These are phyloP conservation scores for Ogataea zsoltii DNA, from an alignment of 805 yeast genomes.

Conservation along the genomic window DNA sequence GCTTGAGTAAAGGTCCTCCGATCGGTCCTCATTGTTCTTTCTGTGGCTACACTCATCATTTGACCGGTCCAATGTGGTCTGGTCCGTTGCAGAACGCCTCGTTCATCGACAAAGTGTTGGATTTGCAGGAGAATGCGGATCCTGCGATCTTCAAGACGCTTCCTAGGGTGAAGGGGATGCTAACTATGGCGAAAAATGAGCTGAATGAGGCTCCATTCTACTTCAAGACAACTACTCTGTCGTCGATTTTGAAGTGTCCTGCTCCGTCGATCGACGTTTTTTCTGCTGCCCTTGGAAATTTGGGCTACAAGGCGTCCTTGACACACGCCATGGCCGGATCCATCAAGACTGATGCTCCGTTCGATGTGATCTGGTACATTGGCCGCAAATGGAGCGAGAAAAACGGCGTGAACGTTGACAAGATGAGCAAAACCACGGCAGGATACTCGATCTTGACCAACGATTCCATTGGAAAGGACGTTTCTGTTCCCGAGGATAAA, in stretches of 20 bases:
- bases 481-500: constrained; percentile 32
- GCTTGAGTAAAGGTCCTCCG: constrained; percentile 65
- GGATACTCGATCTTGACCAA: constrained; percentile 59
- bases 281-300: constrained; percentile 78
- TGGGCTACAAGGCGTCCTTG: constrained; percentile 79
- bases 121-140: constrained; percentile 49
- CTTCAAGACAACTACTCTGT: constrained; percentile 73
- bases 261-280: constrained; percentile 77
- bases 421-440: constrained; percentile 49
- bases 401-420: constrained; percentile 41
- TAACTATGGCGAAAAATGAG: constrained; percentile 78
- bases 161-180: constrained; percentile 89
- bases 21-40: constrained; percentile 61
- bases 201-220: constrained; percentile 69
- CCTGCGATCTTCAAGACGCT: constrained; percentile 70
- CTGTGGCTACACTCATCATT: constrained; percentile 70
- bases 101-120: constrained; percentile 65
- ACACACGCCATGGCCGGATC: constrained; percentile 89
- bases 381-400: constrained; percentile 61
- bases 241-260: constrained; percentile 75
- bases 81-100: constrained; percentile 70
- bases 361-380: constrained; percentile 74
- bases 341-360: constrained; percentile 88
- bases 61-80: constrained; percentile 98
- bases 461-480: constrained; percentile 37